Conservation (phyloP, 1,284 basidiomycete species). For the Gomphus sp. region DNA sequence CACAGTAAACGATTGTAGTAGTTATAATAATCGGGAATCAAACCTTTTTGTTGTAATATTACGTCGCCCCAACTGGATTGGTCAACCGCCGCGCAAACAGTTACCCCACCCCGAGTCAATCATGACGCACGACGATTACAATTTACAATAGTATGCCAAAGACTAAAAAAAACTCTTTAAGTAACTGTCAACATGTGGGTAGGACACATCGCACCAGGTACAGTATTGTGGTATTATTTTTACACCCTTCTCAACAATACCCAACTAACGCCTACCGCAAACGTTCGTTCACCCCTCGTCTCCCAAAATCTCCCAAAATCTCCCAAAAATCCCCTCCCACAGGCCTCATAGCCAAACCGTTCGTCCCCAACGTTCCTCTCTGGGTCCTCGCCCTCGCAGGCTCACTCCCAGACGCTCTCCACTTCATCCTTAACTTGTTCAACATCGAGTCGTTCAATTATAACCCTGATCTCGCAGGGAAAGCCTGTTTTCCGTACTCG, state of each 20-base stretch:
- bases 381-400: constrained; percentile 20
- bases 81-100: neutral
- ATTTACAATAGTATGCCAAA: neutral
- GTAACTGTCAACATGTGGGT: constrained; percentile 20
- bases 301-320: too few species aligned
- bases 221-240: too few species aligned
- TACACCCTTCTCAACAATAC: too few species aligned
- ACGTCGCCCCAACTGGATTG: neutral
- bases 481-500: constrained; percentile 24
- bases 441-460: constrained; percentile 23
- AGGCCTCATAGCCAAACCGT: constrained; percentile 23
- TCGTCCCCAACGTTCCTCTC: constrained; percentile 18
- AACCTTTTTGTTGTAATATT: too few species aligned
- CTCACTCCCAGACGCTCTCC: constrained; percentile 20
- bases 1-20: too few species aligned
- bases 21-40: too few species aligned
- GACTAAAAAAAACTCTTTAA: too few species aligned
- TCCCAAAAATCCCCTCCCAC: too few species aligned
- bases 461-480: constrained; percentile 16
- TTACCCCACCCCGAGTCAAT: neutral
- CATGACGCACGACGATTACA: neutral
- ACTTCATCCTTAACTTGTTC: constrained; percentile 21
- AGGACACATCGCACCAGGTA: constrained; percentile 20
- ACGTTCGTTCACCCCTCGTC: too few species aligned
- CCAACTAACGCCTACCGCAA: too few species aligned